Evolutionary conservation across 2,329 filamentous ascomycete species (phyloP).

Genomic region (Chalaropsis ovoidea): DNA sequence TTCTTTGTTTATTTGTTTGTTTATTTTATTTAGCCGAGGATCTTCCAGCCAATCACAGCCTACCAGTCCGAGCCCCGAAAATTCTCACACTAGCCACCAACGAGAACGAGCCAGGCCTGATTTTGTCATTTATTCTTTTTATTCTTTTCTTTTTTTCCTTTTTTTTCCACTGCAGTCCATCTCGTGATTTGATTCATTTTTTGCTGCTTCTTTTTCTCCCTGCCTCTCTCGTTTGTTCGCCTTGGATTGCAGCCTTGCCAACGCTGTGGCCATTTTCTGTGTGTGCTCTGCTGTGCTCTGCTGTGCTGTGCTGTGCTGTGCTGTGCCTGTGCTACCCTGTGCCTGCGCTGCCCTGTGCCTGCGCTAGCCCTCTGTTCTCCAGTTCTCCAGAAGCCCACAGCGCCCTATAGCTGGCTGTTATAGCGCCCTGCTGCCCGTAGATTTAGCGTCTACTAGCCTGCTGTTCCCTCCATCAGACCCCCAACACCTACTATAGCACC

Average conservation of each 20-base stretch:
- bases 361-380: neutral
- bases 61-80: neutral
- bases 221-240: neutral
- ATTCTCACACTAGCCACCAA: neutral
- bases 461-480: no score
- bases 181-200: neutral
- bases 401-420: neutral
- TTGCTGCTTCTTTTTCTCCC: neutral
- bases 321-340: neutral
- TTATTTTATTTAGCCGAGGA: conserved; percentile 9
- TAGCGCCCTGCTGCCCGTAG: neutral
- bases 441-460: no score
- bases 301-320: no score
- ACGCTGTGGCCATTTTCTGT: no score
- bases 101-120: neutral
- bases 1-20: conserved; percentile 7
- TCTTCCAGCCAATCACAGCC: neutral
- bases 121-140: neutral
- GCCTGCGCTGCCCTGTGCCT: neutral
- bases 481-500: neutral
- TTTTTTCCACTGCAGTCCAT: neutral
- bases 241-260: no score
- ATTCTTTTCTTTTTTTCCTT: neutral
- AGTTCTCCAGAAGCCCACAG: neutral
- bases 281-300: neutral